Percentiles rank a stretch among this genome's conserved stretches.
phyloP scores from a whole-genome alignment of 2,329 filamentous ascomycete species.

The Dactylellina sp. region DNA sequence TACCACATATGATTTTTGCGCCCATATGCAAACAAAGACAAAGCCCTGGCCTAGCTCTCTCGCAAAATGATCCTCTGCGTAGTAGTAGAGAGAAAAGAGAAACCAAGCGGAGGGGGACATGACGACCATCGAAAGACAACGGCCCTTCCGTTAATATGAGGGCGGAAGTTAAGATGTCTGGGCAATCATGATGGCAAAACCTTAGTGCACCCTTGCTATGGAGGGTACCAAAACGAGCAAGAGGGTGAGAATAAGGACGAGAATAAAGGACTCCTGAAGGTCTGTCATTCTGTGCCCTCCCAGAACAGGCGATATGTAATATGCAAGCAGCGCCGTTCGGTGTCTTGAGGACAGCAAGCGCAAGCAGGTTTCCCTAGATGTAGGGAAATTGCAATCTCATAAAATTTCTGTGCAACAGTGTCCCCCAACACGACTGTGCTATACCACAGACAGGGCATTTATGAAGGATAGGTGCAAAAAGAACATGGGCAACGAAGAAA shows the following conservation, averaged over 20 bases:
- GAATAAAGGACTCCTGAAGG: slow-evolving; percentile 19
- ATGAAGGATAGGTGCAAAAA: not conserved
- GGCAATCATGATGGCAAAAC: slow-evolving; percentile 28
- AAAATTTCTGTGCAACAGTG: slow-evolving; percentile 22
- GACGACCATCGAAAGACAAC: slow-evolving; percentile 35
- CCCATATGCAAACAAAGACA: slow-evolving; percentile 22
- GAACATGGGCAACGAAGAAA: slow-evolving; percentile 7
- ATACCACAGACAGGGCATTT: not conserved
- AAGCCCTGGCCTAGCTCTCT: slow-evolving; percentile 18
- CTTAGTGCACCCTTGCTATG: slow-evolving; percentile 14
- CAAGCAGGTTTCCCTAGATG: slow-evolving; percentile 24
- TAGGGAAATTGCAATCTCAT: slow-evolving; percentile 49
- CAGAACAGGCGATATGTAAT: slow-evolving; percentile 40
- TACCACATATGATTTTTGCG: slow-evolving; percentile 50
- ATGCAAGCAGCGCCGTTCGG: slow-evolving; percentile 25
- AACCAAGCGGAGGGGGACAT: slow-evolving; percentile 23
- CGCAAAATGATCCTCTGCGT: slow-evolving; percentile 21
- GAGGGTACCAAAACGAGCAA: slow-evolving; percentile 10
- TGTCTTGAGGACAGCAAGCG: slow-evolving; percentile 5
- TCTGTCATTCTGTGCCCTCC: slow-evolving; percentile 10
- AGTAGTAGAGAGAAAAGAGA: slow-evolving; percentile 12
- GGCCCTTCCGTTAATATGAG: slow-evolving; percentile 43
- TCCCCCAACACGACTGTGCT: slow-evolving; percentile 30
- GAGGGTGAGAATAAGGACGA: slow-evolving; percentile 6
- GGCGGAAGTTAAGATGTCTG: slow-evolving; percentile 12